Base-by-base conservation (phyloP, 1,284 basidiomycete species). In the Mycena citricolor region DNA sequence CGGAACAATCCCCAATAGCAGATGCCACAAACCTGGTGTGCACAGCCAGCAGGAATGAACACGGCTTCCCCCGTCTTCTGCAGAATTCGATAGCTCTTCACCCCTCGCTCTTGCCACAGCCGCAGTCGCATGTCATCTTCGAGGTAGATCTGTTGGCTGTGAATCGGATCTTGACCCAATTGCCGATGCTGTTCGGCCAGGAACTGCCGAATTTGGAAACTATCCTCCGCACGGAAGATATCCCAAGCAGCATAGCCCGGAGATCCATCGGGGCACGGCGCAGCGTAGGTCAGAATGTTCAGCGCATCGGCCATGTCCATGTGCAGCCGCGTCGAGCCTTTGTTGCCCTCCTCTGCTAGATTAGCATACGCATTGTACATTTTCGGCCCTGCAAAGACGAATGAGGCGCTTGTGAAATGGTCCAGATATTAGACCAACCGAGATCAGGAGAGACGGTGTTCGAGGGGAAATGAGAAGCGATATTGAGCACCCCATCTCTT, bases 241-340 rank as follows among this genome's bases (percentile, higher is more conserved):
- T 97, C 93, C 94, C 94, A 98, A 0, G 84, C 88, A 0, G 94
- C 94, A 52, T 80, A 86, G 1, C 94, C 94, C 1, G 79, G 76
- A 11, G 71, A 66, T 6, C 84, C 86, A 52, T 87, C 79, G 0
- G 76, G 69, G 4, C 76, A 76, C 2, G 64, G 57, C 5, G 82
- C 72, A 7, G 90, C 78, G 61, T 83, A 83, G 8, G 90, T 77
- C 88, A 97, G 92, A 55, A 97, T 79, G 63, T 97, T 97, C 51
- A 97, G 70, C 2, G 92, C 93, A 58, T 97, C 94, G 0, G 94
- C 92, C 76, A 95, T 92, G 65, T 97, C 94, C 91, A 95, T 94
- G 61, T 97, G 94, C 40, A 97, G 64, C 35, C 91, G 74, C 3
- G 94, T 97, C 19, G 88, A 83, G 7, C 90, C 88, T 56, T 86